A percentile compares a stretch with the other conserved stretches of the same genome.
These are phyloP conservation scores for Colletotrichum trifolii DNA, from an alignment of 2,329 filamentous ascomycete species.

Conservation along the genomic window DNA sequence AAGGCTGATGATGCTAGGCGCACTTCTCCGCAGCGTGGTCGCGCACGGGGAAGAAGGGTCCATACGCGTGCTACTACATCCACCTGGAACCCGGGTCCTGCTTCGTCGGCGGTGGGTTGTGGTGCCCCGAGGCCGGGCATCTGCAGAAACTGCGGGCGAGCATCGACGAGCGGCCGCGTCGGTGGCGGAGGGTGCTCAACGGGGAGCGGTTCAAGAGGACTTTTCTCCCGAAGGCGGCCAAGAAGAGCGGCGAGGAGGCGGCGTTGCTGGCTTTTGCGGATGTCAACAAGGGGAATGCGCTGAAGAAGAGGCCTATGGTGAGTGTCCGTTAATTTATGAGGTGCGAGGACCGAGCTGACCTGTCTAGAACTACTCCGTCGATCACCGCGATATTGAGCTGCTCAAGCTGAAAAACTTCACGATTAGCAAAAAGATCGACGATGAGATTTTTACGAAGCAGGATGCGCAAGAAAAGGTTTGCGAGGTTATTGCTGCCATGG, in stretches of 20 bases:
- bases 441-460: conserved; percentile 70
- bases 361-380: conserved; percentile 75
- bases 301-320: conserved; percentile 90
- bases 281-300: conserved; percentile 76
- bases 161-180: conserved; percentile 78
- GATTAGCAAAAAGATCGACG: conserved; percentile 73
- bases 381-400: conserved; percentile 83
- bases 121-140: conserved; percentile 78
- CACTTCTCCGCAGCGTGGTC: conserved; percentile 90
- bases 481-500: conserved; percentile 74
- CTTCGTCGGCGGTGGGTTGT: conserved; percentile 85
- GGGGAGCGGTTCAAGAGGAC: conserved; percentile 69
- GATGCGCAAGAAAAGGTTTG: conserved; percentile 74
- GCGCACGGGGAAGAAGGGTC: conserved; percentile 86
- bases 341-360: conserved; percentile 2
- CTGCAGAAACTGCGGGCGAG: conserved; percentile 75
- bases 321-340: conserved; percentile 39
- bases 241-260: conserved; percentile 64
- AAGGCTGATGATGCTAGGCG: conserved; percentile 58
- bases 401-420: conserved; percentile 85
- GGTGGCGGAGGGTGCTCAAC: conserved; percentile 75
- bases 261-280: conserved; percentile 76
- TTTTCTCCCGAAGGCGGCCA: conserved; percentile 65
- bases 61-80: conserved; percentile 89
- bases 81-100: conserved; percentile 79